phyloP scores from a whole-genome alignment of 108 stramenopile genomes.

The Ochromonas danica region DNA sequence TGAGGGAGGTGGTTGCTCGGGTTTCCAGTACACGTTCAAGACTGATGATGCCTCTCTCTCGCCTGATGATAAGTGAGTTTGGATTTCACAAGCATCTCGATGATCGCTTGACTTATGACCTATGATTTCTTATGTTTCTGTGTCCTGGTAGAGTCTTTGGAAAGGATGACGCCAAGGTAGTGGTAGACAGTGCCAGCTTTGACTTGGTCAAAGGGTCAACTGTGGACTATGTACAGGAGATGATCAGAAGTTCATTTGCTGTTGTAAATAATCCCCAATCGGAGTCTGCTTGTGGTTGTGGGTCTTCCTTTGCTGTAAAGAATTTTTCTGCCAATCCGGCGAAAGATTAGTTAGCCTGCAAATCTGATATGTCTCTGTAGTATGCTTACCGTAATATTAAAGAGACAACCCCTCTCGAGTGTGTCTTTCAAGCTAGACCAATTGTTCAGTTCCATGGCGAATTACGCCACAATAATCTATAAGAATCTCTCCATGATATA shows the following conservation, averaged over 20 bases:
- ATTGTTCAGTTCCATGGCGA: too few species aligned
- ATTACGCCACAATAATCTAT: too few species aligned
- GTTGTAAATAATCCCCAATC: constrained; percentile 89
- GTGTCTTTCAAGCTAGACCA: too few species aligned
- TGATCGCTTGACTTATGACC: too few species aligned
- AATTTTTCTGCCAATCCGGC: constrained; percentile 74
- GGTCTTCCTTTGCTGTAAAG: constrained; percentile 90
- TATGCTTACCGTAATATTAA: too few species aligned
- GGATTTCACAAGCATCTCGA: too few species aligned
- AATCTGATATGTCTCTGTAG: too few species aligned
- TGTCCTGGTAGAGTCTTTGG: constrained; percentile 47
- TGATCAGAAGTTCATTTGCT: constrained; percentile 90
- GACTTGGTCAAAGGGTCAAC: constrained; percentile 80
- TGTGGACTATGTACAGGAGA: constrained; percentile 87
- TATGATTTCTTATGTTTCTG: too few species aligned
- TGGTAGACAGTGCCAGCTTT: constrained; percentile 64
- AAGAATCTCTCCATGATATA: too few species aligned
- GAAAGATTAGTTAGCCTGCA: not conserved
- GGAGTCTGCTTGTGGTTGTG: constrained; percentile 95
- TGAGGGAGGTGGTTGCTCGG: constrained; percentile 64
- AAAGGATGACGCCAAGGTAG: constrained; percentile 52
- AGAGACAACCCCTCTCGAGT: too few species aligned
- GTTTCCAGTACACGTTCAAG: constrained; percentile 56
- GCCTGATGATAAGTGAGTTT: constrained; percentile 30
- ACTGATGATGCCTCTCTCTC: constrained; percentile 44